Evolutionary conservation across 495 filamentous ascomycete species (phyloP).

Genomic region (Polyplosphaeria fusca): DNA sequence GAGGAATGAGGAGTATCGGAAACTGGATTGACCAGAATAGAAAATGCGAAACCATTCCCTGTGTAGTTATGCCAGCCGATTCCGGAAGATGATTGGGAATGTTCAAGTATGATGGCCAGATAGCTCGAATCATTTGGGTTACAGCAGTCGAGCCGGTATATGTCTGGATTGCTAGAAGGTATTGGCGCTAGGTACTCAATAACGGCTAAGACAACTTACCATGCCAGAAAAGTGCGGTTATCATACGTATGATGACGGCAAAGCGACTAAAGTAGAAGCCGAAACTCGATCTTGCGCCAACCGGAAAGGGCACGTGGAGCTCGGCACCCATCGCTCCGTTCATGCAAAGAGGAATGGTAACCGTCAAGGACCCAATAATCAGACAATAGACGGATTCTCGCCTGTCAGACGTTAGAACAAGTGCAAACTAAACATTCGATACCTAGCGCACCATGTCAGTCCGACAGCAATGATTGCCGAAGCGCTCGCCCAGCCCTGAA

Average conservation of each 20-base stretch:
- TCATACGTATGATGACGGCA: slow-evolving; percentile 45
- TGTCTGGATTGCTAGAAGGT: slow-evolving; percentile 42
- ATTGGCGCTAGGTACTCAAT: too few species aligned
- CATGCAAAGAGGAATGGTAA: slow-evolving; percentile 47
- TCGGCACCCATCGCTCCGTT: slow-evolving; percentile 50
- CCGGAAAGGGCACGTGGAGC: slow-evolving; percentile 47
- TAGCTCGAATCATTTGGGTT: slow-evolving; percentile 2
- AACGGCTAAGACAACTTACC: too few species aligned
- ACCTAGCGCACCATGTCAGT: slow-evolving; percentile 51
- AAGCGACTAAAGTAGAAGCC: slow-evolving; percentile 39
- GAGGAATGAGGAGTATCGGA: slow-evolving; percentile 6
- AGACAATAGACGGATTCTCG: slow-evolving; percentile 34
- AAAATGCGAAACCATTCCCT: neutral
- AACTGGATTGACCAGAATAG: slow-evolving; percentile 33
- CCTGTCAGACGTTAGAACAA: slow-evolving; percentile 40
- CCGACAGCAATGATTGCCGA: slow-evolving; percentile 53
- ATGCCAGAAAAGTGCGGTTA: slow-evolving; percentile 50
- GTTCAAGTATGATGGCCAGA: neutral
- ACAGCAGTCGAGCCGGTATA: slow-evolving; percentile 45
- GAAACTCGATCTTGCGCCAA: slow-evolving; percentile 45
- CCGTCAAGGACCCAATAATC: slow-evolving; percentile 42
- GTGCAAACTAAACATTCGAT: slow-evolving; percentile 44
- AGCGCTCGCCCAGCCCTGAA: slow-evolving; percentile 57
- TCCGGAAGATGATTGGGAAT: neutral
- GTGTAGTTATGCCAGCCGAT: neutral